Evolutionary conservation across 345 rosid species (phyloP), one percentile per base, ranked within the genome.

Genomic region (Euphorbia lathyris): DNA sequence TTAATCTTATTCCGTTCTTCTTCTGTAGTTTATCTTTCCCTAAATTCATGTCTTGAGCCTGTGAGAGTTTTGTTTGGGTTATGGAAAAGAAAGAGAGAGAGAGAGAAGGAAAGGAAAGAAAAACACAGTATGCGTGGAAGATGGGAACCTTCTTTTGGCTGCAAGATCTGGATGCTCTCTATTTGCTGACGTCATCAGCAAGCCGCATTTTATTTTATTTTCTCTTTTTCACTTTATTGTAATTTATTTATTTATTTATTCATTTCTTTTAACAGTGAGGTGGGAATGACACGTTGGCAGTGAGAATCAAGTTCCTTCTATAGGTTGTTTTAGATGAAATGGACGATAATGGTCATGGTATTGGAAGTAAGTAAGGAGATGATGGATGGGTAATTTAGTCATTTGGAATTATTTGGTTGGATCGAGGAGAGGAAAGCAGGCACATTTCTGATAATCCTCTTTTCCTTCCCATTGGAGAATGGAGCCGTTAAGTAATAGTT

Each of bases 151-250:
- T 84, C 88, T 83, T 77, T 85, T 66, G 72, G 75, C 79, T 76
- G 81, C 88, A 68, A 88, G 94, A 90, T 88, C 92, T 85, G 84
- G 82, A 84, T 82, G 83, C 89, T 72, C 38, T 34, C 82, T 47
- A 20, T 9, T 62, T 53, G 83, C 75, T 84, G 85, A 87, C 78
- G 82, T 87, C 80, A 81, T 36, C 78, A 66, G 3, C 13, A 42
- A 25, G 79, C 72, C 69, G 65, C 83, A 23, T 56, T 72, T 68
- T n/a, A n/a, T n/a, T 29, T 26, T 5, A 1, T 66, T 25, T 69
- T 43, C 7, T 29, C 16, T 55, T 30, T 13, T 43, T 68, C 11
- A 26, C 17, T 70, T 47, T 20, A 19, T 6, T 16, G 58, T 32
- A 20, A 1, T 60, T 53, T 19, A 5, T 20, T 42, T 8, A n/a